Evolutionary conservation across 192 early-diverging fungal genomes (phyloP).

Genomic region (Globomyces pollinis-pini): DNA sequence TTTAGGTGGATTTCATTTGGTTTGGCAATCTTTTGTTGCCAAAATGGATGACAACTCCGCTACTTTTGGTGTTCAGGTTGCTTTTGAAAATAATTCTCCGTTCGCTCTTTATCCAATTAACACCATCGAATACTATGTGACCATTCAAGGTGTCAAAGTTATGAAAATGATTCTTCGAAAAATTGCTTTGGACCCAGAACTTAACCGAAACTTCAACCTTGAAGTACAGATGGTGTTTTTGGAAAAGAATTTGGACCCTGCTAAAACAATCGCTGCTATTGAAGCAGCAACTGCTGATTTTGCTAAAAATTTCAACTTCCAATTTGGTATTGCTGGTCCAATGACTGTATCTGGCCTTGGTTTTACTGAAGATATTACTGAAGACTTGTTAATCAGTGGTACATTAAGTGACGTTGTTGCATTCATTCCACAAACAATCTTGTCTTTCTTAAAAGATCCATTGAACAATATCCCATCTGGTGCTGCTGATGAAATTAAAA

Average conservation of each 20-base stretch:
- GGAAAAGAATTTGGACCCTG: slow-evolving; percentile 15
- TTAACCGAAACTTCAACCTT: slow-evolving; percentile 20
- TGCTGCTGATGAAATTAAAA: not conserved
- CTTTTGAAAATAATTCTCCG: slow-evolving; percentile 28
- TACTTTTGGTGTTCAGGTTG: slow-evolving; percentile 8
- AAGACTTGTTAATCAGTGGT: not conserved
- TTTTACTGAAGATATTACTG: slow-evolving; percentile 24
- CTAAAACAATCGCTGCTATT: slow-evolving; percentile 15
- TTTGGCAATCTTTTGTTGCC: not conserved
- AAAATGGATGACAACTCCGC: not conserved
- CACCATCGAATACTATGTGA: slow-evolving; percentile 16
- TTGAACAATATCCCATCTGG: not conserved
- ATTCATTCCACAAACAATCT: not conserved
- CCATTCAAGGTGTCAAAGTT: slow-evolving; percentile 18
- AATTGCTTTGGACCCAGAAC: slow-evolving; percentile 13
- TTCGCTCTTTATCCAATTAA: slow-evolving; percentile 19
- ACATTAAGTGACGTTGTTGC: not conserved
- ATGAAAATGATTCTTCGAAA: slow-evolving; percentile 15
- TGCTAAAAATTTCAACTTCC: slow-evolving; percentile 13
- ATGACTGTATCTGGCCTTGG: slow-evolving; percentile 14
- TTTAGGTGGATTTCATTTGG: not conserved
- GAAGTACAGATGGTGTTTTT: slow-evolving; percentile 26
- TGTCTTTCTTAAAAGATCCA: not conserved
- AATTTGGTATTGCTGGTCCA: slow-evolving; percentile 22
- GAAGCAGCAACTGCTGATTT: slow-evolving; percentile 14